Evolutionary conservation across 1,139 yeast genomes (phyloP), one percentile per base, ranked within the genome.

Genomic region (Sugiyamaella xylanicola): DNA sequence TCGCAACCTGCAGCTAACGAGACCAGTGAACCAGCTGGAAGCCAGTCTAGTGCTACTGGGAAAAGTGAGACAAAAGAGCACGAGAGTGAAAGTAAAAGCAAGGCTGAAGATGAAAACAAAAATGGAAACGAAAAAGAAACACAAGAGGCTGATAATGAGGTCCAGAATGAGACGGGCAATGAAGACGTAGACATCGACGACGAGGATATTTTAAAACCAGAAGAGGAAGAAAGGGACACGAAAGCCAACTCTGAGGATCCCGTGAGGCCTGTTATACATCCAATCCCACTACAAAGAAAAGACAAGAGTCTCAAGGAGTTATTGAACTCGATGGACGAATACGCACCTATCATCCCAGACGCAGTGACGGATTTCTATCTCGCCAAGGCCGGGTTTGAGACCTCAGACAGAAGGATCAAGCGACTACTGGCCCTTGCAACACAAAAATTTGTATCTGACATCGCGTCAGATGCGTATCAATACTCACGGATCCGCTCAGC

Each of bases 381-480:
- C 51, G 85, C 92, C 20, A 87, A 87, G 66, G 87, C 92, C 59
- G 99, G 99, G 42, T 86, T 95, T 65, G 89, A 86, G 58, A 83
- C 95, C 25, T 80, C 86, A 39, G 96, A 91, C 66, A 74, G 83
- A 7, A 81, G 92, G 58, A 86, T 93, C 59, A 91, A 92, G 68
- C 78, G 98, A 56, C 75, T 95, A 46, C 75, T 95, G 53, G 98
- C 98, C 0, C 76, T 95, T 56, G 98, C 99, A 0, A 92, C 99
- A 0, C 99, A 95, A 67, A 93, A 95, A 69, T 95, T 95, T 69
- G 81, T 95, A 35, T 85, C 93, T 58, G 99, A 93, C 69, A 86
- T 95, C 40, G 97, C 99, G 0, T 91, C 92, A 19, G 98, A 95
- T 70, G 98, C 99, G 0, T 93, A 90, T 70, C 99, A 95, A 68